A percentile compares a stretch with the other conserved stretches of the same genome.
These are phyloP conservation scores for Tolypocladium paradoxum DNA, from an alignment of 2,329 filamentous ascomycete species.

Conservation along the genomic window DNA sequence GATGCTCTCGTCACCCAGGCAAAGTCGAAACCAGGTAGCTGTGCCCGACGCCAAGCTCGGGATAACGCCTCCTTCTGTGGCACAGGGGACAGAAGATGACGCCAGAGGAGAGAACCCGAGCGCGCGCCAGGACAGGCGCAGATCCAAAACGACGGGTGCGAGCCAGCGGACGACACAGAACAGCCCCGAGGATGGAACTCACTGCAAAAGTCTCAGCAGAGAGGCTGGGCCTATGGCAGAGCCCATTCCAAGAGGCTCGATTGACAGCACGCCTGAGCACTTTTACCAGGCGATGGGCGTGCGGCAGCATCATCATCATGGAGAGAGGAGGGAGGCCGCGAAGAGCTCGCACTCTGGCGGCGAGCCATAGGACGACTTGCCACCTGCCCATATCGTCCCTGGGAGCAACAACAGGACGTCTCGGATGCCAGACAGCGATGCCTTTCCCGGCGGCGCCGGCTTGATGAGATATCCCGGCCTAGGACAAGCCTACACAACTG, in stretches of 20 bases:
- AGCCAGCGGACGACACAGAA: not conserved
- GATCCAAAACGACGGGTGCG: not conserved
- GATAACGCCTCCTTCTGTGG: not conserved
- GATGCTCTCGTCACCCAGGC: not conserved
- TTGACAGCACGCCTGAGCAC: not conserved
- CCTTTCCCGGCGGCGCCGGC: not conserved
- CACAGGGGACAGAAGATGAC: not conserved
- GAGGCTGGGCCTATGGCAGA: not conserved
- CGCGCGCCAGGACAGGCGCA: no score
- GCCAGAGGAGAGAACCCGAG: not conserved
- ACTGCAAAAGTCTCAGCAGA: not conserved
- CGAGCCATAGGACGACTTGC: not conserved
- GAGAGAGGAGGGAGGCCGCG: not conserved
- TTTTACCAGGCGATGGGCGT: not conserved
- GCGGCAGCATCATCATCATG: no score
- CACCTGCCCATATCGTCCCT: not conserved
- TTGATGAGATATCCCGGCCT: not conserved
- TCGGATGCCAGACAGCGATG: not conserved
- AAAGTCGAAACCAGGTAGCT: not conserved
- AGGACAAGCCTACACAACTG: not conserved
- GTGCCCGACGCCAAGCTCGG: not conserved
- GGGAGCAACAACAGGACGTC: not conserved
- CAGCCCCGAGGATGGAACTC: not conserved
- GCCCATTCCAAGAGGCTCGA: conserved; percentile 8
- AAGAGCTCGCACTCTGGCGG: not conserved